These are phyloP conservation scores for Talaromyces verruculosus DNA, from an alignment of 2,329 filamentous ascomycete genomes.

Conservation along the genomic window DNA sequence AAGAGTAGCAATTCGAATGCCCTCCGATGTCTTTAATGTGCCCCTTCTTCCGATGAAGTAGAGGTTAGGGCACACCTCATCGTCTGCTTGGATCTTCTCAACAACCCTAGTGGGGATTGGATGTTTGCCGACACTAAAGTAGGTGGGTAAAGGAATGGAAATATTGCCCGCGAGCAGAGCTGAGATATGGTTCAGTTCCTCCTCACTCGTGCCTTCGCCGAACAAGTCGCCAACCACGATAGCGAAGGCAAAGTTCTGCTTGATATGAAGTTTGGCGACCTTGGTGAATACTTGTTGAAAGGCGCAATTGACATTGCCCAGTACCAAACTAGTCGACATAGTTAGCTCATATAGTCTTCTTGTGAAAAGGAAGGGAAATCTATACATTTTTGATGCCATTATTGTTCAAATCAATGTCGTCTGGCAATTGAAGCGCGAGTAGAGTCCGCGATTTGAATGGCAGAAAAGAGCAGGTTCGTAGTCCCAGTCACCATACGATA, in stretches of 20 bases:
- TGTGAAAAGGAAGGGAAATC: slow-evolving; percentile 13
- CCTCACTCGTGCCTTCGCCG: slow-evolving; percentile 47
- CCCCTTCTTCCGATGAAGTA: slow-evolving; percentile 86
- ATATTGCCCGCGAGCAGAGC: slow-evolving; percentile 72
- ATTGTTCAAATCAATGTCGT: neutral
- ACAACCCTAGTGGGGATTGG: slow-evolving; percentile 70
- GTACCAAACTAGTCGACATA: slow-evolving; percentile 58
- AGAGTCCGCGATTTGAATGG: neutral
- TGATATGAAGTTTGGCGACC: slow-evolving; percentile 74
- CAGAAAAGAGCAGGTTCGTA: neutral
- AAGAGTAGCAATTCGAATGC: slow-evolving; percentile 80
- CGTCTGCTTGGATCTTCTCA: slow-evolving; percentile 70
- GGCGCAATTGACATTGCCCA: slow-evolving; percentile 80
- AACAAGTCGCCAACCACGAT: slow-evolving; percentile 86
- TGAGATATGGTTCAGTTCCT: slow-evolving; percentile 60
- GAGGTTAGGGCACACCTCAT: slow-evolving; percentile 82
- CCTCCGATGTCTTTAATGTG: slow-evolving; percentile 84
- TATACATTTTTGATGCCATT: slow-evolving; percentile 61
- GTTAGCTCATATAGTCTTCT: slow-evolving; percentile 13
- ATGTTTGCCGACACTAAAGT: slow-evolving; percentile 78
- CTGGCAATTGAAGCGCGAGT: neutral
- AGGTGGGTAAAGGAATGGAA: slow-evolving; percentile 75
- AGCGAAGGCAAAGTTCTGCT: slow-evolving; percentile 84
- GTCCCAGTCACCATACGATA: neutral
- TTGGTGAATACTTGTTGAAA: slow-evolving; percentile 76